These are phyloP conservation scores for Jamesozyma hellenica DNA, from an alignment of 805 yeast genomes.

Conservation along the genomic window DNA sequence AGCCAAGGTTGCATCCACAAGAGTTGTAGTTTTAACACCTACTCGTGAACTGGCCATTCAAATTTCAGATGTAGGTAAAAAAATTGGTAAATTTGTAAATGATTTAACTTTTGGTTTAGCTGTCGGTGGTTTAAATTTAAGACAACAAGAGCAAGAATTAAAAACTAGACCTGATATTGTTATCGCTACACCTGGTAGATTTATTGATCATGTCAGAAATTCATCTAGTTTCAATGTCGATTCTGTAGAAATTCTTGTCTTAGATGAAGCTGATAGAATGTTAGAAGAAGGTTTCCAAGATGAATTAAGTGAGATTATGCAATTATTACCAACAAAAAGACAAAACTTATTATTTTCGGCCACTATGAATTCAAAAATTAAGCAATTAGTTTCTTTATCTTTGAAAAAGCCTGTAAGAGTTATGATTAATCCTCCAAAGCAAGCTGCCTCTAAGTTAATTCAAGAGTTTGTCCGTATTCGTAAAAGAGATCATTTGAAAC, in stretches of 20 bases:
- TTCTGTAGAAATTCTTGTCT: slow-evolving; percentile 78
- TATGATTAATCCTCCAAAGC: slow-evolving; percentile 94
- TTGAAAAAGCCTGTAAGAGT: slow-evolving; percentile 84
- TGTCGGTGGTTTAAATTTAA: slow-evolving; percentile 92
- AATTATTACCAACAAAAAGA: slow-evolving; percentile 78
- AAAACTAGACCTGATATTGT: slow-evolving; percentile 91
- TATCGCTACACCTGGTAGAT: slow-evolving; percentile 97
- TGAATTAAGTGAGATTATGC: slow-evolving; percentile 82
- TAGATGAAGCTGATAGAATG: slow-evolving; percentile 99
- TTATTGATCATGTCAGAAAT: slow-evolving; percentile 92
- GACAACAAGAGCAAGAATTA: slow-evolving; percentile 92
- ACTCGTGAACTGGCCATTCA: slow-evolving; percentile 98
- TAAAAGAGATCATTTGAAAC: slow-evolving; percentile 74
- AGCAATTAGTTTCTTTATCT: slow-evolving; percentile 77
- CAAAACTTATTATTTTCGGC: slow-evolving; percentile 95
- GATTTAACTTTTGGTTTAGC: slow-evolving; percentile 86
- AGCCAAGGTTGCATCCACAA: slow-evolving; percentile 70
- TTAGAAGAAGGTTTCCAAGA: slow-evolving; percentile 97
- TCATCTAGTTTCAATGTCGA: slow-evolving; percentile 90
- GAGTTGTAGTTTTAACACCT: slow-evolving; percentile 87
- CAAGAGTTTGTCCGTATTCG: slow-evolving; percentile 95
- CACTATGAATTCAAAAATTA: slow-evolving; percentile 91
- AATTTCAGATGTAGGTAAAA: slow-evolving; percentile 86
- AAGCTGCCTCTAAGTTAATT: slow-evolving; percentile 79
- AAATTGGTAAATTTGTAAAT: slow-evolving; percentile 64